These are phyloP conservation scores for Eremochloa ophiuroides DNA, from an alignment of 176 grass and related monocot species.

Conservation along the genomic window DNA sequence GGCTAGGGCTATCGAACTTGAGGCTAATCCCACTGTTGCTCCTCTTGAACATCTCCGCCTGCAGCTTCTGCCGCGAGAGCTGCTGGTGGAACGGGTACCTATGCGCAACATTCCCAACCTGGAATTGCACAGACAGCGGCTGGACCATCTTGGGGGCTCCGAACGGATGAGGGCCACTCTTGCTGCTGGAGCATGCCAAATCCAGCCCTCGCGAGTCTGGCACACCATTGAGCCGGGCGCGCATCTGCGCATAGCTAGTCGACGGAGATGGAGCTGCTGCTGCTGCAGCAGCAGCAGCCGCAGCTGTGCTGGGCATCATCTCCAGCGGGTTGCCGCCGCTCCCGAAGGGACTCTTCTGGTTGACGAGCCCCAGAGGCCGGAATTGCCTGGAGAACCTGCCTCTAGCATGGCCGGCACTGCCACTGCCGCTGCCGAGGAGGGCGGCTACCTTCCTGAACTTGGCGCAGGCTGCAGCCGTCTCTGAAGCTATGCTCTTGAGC, in stretches of 20 bases:
- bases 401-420: conserved; percentile 43
- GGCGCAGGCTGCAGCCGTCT: conserved; percentile 61
- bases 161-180: not conserved
- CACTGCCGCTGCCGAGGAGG: conserved; percentile 39
- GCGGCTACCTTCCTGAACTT: conserved; percentile 74
- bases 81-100: conserved; percentile 63
- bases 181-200: conserved; percentile 34
- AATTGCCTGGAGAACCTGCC: conserved; percentile 43
- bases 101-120: conserved; percentile 34
- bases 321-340: not conserved
- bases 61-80: conserved; percentile 59
- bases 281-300: not conserved
- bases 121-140: conserved; percentile 47
- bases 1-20: conserved; percentile 60
- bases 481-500: conserved; percentile 44
- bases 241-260: conserved; percentile 36
- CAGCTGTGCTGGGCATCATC: not conserved
- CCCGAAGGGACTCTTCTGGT: conserved; percentile 49
- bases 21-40: conserved; percentile 61
- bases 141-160: conserved; percentile 42
- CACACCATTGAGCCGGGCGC: conserved; percentile 5
- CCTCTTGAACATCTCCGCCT: conserved; percentile 69
- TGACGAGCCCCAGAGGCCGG: conserved; percentile 24
- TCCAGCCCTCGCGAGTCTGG: conserved; percentile 2
- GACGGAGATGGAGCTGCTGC: conserved; percentile 39